Evolutionary conservation across 2,329 filamentous ascomycete species (phyloP).

Genomic region (Fusarium floridanum): DNA sequence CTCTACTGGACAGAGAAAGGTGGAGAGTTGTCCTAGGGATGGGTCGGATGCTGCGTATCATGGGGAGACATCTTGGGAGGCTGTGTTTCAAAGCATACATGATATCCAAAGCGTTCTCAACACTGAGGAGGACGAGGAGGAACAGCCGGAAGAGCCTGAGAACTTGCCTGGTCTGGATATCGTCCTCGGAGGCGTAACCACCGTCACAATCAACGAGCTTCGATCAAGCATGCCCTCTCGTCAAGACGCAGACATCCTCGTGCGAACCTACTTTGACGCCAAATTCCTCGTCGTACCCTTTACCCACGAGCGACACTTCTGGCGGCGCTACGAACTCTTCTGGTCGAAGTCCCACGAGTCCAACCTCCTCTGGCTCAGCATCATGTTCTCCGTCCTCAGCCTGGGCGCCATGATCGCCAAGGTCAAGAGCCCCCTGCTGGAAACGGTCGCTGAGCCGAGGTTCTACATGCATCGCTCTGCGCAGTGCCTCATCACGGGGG

Average conservation of each 20-base stretch:
- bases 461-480: slow-evolving; percentile 55
- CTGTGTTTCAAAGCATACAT: slow-evolving; percentile 58
- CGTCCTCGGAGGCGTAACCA: slow-evolving; percentile 47
- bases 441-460: slow-evolving; percentile 42
- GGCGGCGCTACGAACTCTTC: slow-evolving; percentile 62
- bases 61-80: slow-evolving; percentile 57
- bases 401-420: slow-evolving; percentile 55
- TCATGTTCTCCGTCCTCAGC: slow-evolving; percentile 62
- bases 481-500: slow-evolving; percentile 62
- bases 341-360: slow-evolving; percentile 57
- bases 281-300: slow-evolving; percentile 55
- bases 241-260: slow-evolving; percentile 52
- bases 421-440: slow-evolving; percentile 44
- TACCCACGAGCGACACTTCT: slow-evolving; percentile 60
- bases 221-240: slow-evolving; percentile 52
- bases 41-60: slow-evolving; percentile 46
- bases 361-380: slow-evolving; percentile 64
- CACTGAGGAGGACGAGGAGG: slow-evolving; percentile 29
- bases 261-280: slow-evolving; percentile 56
- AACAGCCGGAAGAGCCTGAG: slow-evolving; percentile 21
- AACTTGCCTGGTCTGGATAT: slow-evolving; percentile 47
- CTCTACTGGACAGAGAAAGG: background rate
- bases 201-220: slow-evolving; percentile 50
- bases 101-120: slow-evolving; percentile 56
- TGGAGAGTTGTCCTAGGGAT: slow-evolving; percentile 6